A percentile compares a stretch with the other conserved stretches of the same genome.
Conservation (phyloP, 768 basidiomycete species). For the Galerina marginata region DNA sequence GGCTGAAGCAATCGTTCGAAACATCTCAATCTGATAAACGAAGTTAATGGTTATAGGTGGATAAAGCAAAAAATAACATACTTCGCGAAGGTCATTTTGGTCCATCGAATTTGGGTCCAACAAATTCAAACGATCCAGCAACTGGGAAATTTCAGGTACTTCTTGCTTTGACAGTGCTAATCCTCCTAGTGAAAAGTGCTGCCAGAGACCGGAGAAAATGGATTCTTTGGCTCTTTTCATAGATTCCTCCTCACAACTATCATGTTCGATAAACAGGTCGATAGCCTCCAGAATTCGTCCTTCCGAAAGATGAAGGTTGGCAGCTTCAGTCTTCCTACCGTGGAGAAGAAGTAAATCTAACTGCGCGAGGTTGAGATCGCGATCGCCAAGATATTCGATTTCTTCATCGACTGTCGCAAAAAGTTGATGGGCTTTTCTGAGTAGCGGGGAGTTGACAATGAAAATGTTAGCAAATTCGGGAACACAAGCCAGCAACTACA, state of each 20-base stretch:
- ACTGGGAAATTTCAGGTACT: background rate
- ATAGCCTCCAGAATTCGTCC: conserved; percentile 55
- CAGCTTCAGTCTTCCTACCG: conserved; percentile 53
- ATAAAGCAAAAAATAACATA: background rate
- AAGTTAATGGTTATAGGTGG: background rate
- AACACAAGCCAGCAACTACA: background rate
- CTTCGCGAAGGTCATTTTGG: background rate
- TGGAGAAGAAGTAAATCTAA: conserved; percentile 48
- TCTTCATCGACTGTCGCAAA: conserved; percentile 58
- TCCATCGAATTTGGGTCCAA: background rate
- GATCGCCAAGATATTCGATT: conserved; percentile 61
- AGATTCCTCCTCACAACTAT: conserved; percentile 27
- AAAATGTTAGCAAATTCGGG: background rate
- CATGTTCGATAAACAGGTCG: conserved; percentile 44
- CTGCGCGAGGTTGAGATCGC: conserved; percentile 54
- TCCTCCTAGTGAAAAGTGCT: conserved; percentile 44
- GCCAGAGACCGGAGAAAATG: conserved; percentile 53
- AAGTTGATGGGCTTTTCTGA: conserved; percentile 51
- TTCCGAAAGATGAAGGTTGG: conserved; percentile 53
- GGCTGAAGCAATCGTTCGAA: conserved; percentile 13
- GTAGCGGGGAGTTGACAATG: background rate
- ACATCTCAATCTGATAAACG: conserved; percentile 23
- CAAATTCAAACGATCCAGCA: background rate
- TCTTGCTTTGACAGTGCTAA: background rate
- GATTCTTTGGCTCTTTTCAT: conserved; percentile 40